phyloP scores from a whole-genome alignment of 352 stramenopile genomes.

The Pythium sukuiense region DNA sequence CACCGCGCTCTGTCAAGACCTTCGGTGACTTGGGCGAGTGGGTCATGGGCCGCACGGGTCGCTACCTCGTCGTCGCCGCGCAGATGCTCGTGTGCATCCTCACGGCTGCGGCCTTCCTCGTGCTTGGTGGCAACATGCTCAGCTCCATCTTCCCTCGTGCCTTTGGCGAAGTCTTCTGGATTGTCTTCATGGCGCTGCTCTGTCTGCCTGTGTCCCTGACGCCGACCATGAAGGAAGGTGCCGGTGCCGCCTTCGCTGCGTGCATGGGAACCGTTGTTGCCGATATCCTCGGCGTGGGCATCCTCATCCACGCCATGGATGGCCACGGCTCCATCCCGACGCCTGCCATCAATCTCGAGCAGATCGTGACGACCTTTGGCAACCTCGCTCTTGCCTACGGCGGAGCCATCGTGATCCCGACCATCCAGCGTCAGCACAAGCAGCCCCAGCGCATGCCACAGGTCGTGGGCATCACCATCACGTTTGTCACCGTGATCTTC shows the following conservation, averaged over 20 bases:
- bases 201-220: constrained; percentile 29
- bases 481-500: constrained; percentile 28
- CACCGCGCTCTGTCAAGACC: constrained; percentile 29
- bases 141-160: constrained; percentile 55
- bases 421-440: constrained; percentile 15
- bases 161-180: constrained; percentile 38
- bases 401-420: constrained; percentile 31
- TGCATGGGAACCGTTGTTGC: constrained; percentile 32
- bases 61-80: constrained; percentile 13
- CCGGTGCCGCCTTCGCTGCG: constrained; percentile 27
- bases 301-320: constrained; percentile 32
- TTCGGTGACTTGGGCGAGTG: constrained; percentile 39
- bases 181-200: constrained; percentile 33
- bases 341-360: constrained; percentile 25
- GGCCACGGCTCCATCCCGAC: neutral
- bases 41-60: constrained; percentile 22
- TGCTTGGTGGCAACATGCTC: constrained; percentile 33
- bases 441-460: constrained; percentile 32
- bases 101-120: constrained; percentile 27
- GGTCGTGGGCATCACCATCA: constrained; percentile 28
- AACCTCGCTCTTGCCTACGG: constrained; percentile 35
- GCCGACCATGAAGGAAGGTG: constrained; percentile 35
- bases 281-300: constrained; percentile 25
- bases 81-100: constrained; percentile 24
- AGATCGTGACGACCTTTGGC: constrained; percentile 31